Evolutionary conservation across 768 basidiomycete species (phyloP).

Genomic region (Phlegmacium glaucopus): DNA sequence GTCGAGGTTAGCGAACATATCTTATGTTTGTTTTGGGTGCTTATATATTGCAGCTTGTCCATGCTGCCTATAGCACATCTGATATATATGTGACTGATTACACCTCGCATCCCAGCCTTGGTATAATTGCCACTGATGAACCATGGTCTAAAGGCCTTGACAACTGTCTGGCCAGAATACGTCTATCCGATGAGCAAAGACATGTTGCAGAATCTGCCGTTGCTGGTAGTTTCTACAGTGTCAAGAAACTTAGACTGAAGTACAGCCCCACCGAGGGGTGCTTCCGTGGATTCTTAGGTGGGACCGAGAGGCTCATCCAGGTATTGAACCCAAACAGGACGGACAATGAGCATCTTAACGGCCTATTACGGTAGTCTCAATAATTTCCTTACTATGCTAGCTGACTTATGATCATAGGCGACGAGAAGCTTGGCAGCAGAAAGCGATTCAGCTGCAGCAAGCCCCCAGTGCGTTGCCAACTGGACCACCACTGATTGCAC

Average conservation of each 20-base stretch:
- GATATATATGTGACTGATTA: constrained; percentile 66
- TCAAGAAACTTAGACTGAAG: constrained; percentile 52
- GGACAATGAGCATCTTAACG: constrained; percentile 36
- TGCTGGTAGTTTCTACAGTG: constrained; percentile 40
- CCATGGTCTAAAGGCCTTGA: constrained; percentile 45
- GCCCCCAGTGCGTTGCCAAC: background rate
- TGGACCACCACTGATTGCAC: background rate
- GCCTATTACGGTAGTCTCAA: constrained; percentile 34
- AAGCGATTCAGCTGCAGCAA: constrained; percentile 1
- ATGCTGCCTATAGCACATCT: constrained; percentile 30
- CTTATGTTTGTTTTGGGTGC: background rate
- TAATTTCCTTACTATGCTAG: background rate
- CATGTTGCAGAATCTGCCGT: constrained; percentile 34
- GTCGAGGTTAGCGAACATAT: constrained; percentile 46
- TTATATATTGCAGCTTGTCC: constrained; percentile 40
- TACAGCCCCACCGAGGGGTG: constrained; percentile 23
- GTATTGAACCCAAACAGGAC: constrained; percentile 35
- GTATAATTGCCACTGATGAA: constrained; percentile 22
- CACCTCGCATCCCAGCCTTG: constrained; percentile 45
- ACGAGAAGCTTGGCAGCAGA: constrained; percentile 24
- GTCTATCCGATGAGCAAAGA: constrained; percentile 46
- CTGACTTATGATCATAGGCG: constrained; percentile 18
- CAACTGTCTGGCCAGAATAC: constrained; percentile 49
- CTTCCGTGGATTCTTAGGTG: constrained; percentile 45
- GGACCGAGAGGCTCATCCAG: constrained; percentile 40